Evolutionary conservation across 192 early-diverging fungal genomes (phyloP).

Genomic region (Coemansia sp.): DNA sequence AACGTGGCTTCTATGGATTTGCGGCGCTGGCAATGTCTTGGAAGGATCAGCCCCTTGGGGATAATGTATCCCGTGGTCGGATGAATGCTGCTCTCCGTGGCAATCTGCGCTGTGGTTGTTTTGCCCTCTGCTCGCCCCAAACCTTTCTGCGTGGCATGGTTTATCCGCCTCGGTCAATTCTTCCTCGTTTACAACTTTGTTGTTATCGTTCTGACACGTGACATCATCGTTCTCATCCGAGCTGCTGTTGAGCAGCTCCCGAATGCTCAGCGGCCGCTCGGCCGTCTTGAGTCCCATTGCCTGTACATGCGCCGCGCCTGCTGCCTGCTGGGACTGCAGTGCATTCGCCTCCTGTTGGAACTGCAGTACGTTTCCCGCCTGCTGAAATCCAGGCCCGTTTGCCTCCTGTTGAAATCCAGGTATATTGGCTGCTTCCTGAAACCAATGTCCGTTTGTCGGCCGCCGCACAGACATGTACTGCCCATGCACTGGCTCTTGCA

Average conservation of each 20-base stretch:
- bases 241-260: slow-evolving; percentile 30
- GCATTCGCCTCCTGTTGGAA: too few relatives aligned
- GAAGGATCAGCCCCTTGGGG: slow-evolving; percentile 12
- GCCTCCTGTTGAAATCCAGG: too few relatives aligned
- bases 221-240: slow-evolving; percentile 7
- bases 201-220: neutral
- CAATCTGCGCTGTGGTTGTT: neutral
- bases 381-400: too few relatives aligned
- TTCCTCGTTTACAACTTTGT: neutral
- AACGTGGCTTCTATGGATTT: neutral
- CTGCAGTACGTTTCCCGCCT: too few relatives aligned
- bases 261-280: slow-evolving; percentile 30
- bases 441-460: neutral
- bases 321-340: neutral
- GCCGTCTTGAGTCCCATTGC: neutral
- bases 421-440: too few relatives aligned
- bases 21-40: neutral
- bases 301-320: neutral
- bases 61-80: neutral
- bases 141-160: slow-evolving; percentile 6
- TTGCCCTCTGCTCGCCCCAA: neutral
- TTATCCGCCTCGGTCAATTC: slow-evolving; percentile 18
- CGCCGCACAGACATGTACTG: neutral
- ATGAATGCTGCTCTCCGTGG: neutral
- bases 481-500: neutral